Evolutionary conservation across 495 filamentous ascomycete genomes (phyloP).

Genomic region (Trichoderma gamsii): DNA sequence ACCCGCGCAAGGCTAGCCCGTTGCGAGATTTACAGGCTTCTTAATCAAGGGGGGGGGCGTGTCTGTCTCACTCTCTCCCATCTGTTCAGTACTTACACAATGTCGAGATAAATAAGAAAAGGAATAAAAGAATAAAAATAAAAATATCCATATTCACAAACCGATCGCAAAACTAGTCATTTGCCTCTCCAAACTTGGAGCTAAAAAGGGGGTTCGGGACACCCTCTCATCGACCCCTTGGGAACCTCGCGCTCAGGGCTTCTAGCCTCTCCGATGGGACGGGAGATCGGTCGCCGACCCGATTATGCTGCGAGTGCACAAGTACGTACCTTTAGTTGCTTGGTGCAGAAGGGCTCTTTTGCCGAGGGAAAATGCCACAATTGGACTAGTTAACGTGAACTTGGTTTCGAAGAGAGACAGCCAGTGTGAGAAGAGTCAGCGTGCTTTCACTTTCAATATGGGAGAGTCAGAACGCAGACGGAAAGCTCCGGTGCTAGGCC

Average conservation of each 20-base stretch:
- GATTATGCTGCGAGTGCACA: not conserved
- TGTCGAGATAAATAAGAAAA: not conserved
- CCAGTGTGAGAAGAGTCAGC: not conserved
- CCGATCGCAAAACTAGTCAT: not conserved
- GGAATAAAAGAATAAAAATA: not conserved
- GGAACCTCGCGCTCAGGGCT: not conserved
- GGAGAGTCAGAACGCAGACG: not conserved
- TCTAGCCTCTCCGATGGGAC: conserved; percentile 3
- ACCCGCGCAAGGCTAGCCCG: conserved; percentile 1
- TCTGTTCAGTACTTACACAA: not conserved
- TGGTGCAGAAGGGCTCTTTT: not conserved
- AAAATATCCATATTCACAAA: too few relatives aligned
- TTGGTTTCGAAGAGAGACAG: too few relatives aligned
- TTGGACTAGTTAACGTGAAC: not conserved
- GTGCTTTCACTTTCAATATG: not conserved
- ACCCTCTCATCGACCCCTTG: too few relatives aligned
- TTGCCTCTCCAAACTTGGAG: not conserved
- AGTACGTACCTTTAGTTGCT: not conserved
- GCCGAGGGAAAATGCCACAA: not conserved
- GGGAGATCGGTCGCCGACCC: conserved; percentile 12
- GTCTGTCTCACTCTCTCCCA: not conserved
- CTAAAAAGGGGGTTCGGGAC: not conserved
- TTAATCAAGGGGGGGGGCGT: not conserved
- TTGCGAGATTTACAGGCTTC: not conserved
- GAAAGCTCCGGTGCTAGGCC: not conserved